Evolutionary conservation across 805 yeast genomes (phyloP).

Genomic region (Saccharomycopsis sp.): DNA sequence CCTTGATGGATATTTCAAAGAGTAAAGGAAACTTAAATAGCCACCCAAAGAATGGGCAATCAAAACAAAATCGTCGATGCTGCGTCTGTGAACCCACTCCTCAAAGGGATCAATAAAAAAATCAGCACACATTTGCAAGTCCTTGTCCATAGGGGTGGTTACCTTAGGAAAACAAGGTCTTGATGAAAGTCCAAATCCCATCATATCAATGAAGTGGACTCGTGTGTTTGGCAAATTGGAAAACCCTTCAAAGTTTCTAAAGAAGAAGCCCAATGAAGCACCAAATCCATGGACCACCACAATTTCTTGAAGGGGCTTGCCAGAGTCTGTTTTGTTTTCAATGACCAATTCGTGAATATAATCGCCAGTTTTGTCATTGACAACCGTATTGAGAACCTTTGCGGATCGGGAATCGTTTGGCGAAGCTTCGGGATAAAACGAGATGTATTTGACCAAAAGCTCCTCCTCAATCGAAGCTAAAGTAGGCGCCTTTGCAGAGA

Average conservation of each 20-base stretch:
- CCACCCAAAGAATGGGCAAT: conserved; percentile 73
- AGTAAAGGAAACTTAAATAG: conserved; percentile 53
- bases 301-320: conserved; percentile 36
- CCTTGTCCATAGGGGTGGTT: conserved; percentile 22
- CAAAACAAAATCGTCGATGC: conserved; percentile 44
- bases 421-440: conserved; percentile 9
- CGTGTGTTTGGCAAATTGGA: conserved; percentile 44
- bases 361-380: conserved; percentile 41
- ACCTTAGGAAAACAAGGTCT: conserved; percentile 36
- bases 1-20: conserved; percentile 46
- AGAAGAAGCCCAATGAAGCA: conserved; percentile 72
- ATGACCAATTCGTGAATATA: conserved; percentile 69
- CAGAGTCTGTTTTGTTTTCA: conserved; percentile 30
- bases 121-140: conserved; percentile 28
- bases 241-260: conserved; percentile 52
- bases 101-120: conserved; percentile 45
- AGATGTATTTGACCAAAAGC: conserved; percentile 5
- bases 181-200: conserved; percentile 58
- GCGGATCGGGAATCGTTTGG: conserved; percentile 37
- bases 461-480: conserved; percentile 4
- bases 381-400: conserved; percentile 45
- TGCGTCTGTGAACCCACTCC: conserved; percentile 44
- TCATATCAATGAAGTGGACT: conserved; percentile 53
- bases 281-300: conserved; percentile 84
- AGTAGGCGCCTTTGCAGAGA: conserved; percentile 2